A percentile compares a stretch with the other conserved stretches of the same genome.
These are phyloP conservation scores for Euphorbia celastroides DNA, from an alignment of 441 rosid species.

Conservation along the genomic window DNA sequence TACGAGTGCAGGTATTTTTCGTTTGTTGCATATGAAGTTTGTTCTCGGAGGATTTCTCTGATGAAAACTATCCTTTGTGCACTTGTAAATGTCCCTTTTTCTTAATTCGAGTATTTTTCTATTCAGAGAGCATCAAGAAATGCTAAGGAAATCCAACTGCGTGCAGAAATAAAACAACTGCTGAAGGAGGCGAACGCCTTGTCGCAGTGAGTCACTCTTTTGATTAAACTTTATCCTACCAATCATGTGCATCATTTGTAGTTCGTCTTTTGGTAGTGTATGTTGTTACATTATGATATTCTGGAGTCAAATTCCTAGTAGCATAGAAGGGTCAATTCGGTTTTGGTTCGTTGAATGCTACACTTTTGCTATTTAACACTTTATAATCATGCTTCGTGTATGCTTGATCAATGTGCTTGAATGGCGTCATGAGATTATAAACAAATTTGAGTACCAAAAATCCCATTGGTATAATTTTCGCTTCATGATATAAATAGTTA, in stretches of 20 bases:
- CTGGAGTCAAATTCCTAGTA: background rate
- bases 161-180: conserved; percentile 63
- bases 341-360: background rate
- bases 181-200: conserved; percentile 65
- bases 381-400: background rate
- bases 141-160: conserved; percentile 43
- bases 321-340: background rate
- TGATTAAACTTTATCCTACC: background rate
- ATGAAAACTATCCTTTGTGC: background rate
- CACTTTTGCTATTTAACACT: background rate
- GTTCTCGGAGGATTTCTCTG: background rate
- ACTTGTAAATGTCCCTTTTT: background rate
- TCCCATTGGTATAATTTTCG: background rate
- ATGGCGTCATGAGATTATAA: background rate
- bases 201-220: conserved; percentile 59
- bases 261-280: background rate
- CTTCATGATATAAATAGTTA: too few relatives aligned
- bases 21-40: background rate
- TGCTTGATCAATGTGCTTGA: background rate
- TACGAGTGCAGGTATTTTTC: background rate
- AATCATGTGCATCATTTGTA: background rate
- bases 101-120: background rate
- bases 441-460: background rate
- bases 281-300: background rate
- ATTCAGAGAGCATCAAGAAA: conserved; percentile 49